Conservation (phyloP, 192 early-diverging fungal genomes). For the Allomyces arbusculus region DNA sequence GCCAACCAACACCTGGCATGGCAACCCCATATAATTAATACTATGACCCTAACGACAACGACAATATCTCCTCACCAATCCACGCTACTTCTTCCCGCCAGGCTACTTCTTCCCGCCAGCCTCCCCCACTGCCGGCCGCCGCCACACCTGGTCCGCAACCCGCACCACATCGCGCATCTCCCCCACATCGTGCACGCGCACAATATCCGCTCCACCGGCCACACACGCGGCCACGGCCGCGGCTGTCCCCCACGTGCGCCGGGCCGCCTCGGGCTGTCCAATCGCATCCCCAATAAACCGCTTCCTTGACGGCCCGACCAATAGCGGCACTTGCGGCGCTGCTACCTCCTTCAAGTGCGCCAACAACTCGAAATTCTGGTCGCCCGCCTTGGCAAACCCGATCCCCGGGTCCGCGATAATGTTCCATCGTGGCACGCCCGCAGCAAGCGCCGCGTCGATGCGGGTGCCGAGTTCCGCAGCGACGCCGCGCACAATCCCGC, state of each 20-base stretch:
- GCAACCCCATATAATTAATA: too few species aligned
- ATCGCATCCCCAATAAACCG: constrained; percentile 68
- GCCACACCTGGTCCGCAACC: constrained; percentile 52
- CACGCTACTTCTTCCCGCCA: too few species aligned
- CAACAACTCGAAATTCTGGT: constrained; percentile 74
- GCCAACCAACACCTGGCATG: too few species aligned
- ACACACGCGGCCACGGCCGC: constrained; percentile 66
- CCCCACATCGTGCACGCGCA: constrained; percentile 86
- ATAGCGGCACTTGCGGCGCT: constrained; percentile 34
- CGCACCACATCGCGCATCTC: constrained; percentile 79
- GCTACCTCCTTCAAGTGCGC: constrained; percentile 38
- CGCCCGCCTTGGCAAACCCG: constrained; percentile 82
- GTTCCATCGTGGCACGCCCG: constrained; percentile 85
- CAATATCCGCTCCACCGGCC: constrained; percentile 55
- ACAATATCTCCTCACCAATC: too few species aligned
- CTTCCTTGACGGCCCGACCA: constrained; percentile 85
- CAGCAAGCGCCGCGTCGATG: constrained; percentile 45
- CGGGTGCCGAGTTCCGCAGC: constrained; percentile 40
- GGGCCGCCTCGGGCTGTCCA: constrained; percentile 38
- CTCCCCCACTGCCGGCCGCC: background rate
- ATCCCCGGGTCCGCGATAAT: constrained; percentile 92
- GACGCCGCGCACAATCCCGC: constrained; percentile 46
- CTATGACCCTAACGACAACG: too few species aligned
- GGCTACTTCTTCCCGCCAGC: too few species aligned
- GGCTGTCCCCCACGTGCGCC: constrained; percentile 72